Evolutionary conservation across 768 basidiomycete genomes (phyloP).

Genomic region (Pisolithus sp.): DNA sequence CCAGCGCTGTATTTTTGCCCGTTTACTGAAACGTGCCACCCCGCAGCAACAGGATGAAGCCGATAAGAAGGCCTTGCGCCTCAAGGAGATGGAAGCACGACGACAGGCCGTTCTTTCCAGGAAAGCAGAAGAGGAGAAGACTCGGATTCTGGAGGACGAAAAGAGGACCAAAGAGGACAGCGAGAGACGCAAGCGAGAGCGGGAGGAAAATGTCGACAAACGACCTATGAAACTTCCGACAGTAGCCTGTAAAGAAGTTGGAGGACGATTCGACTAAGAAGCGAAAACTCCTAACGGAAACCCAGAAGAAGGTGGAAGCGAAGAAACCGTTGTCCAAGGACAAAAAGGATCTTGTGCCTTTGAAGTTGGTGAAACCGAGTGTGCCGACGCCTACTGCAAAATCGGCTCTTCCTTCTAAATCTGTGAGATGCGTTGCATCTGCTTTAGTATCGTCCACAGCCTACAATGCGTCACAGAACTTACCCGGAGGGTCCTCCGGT

Average conservation of each 20-base stretch:
- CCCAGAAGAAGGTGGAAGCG: slow-evolving; percentile 48
- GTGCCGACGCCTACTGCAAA: slow-evolving; percentile 21
- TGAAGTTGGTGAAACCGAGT: slow-evolving; percentile 27
- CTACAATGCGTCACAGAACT: slow-evolving; percentile 35
- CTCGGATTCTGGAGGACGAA: slow-evolving; percentile 58
- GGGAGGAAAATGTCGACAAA: slow-evolving; percentile 72
- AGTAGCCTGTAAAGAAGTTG: slow-evolving; percentile 50
- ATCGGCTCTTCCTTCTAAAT: slow-evolving; percentile 26
- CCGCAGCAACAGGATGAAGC: slow-evolving; percentile 82
- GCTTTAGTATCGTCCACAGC: slow-evolving; percentile 33
- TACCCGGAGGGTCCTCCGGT: slow-evolving; percentile 19
- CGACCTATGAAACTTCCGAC: slow-evolving; percentile 44
- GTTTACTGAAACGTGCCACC: slow-evolving; percentile 4
- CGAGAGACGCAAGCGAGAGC: slow-evolving; percentile 76
- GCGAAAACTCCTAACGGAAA: slow-evolving; percentile 51
- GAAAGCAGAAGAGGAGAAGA: slow-evolving; percentile 75
- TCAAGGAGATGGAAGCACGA: slow-evolving; percentile 79
- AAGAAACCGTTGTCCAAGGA: slow-evolving; percentile 62
- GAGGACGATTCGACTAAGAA: slow-evolving; percentile 73
- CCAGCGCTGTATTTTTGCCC: neutral
- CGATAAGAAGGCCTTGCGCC: slow-evolving; percentile 67
- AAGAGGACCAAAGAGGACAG: slow-evolving; percentile 65
- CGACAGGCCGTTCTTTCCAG: slow-evolving; percentile 65
- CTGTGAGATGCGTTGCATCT: slow-evolving; percentile 26
- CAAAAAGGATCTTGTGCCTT: slow-evolving; percentile 28